Conservation (phyloP, 1,284 basidiomycete species). For the Apiotrichum gracile region DNA sequence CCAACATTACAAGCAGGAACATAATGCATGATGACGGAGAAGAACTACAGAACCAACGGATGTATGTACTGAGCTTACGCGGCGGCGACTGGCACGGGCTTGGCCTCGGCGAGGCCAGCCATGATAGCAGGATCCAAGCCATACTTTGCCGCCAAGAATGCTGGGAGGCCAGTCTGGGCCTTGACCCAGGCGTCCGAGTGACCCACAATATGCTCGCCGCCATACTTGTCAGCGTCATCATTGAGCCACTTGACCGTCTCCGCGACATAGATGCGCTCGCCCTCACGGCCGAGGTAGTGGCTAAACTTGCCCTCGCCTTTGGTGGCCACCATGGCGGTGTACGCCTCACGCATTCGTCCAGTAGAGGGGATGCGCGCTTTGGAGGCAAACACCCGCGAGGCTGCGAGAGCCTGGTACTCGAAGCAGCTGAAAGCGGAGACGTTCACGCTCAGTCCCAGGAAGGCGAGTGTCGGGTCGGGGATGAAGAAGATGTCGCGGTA, state of each 20-base stretch:
- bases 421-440: conserved; percentile 33
- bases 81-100: too few relatives aligned
- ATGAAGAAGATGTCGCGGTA: conserved; percentile 53
- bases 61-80: too few relatives aligned
- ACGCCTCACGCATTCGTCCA: conserved; percentile 9
- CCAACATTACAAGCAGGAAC: too few relatives aligned
- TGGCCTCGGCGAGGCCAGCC: neutral
- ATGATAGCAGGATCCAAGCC: neutral
- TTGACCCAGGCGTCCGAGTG: neutral
- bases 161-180: neutral
- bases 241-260: neutral
- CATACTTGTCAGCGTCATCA: neutral
- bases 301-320: conserved; percentile 25
- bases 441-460: conserved; percentile 36
- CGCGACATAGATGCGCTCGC: conserved; percentile 17
- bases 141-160: neutral
- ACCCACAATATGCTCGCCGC: neutral
- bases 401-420: conserved; percentile 31
- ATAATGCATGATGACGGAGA: too few relatives aligned
- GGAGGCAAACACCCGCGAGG: conserved; percentile 25
- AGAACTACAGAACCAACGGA: too few relatives aligned
- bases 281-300: conserved; percentile 28
- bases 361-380: conserved; percentile 26
- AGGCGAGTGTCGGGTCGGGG: conserved; percentile 52
- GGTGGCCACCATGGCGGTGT: conserved; percentile 10